Evolutionary conservation across 1,139 yeast genomes (phyloP).

Genomic region (Nakaseomyces kungkrabaensis): DNA sequence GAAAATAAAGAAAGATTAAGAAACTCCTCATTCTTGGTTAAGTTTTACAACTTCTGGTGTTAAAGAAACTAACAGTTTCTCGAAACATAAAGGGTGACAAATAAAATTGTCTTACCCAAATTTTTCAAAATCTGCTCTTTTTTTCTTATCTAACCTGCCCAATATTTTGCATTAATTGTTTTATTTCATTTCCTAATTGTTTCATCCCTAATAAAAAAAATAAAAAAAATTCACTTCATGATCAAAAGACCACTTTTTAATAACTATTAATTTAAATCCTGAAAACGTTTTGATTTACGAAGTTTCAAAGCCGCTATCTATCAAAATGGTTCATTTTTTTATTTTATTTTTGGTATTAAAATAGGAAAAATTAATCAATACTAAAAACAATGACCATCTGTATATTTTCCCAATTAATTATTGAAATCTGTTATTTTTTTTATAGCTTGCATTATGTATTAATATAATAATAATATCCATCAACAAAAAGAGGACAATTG

Average conservation of each 20-base stretch:
- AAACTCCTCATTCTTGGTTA: slow-evolving; percentile 31
- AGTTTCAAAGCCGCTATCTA: no score
- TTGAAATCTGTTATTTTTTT: not conserved
- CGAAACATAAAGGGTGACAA: not conserved
- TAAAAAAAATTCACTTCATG: not conserved
- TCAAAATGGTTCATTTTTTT: no score
- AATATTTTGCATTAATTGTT: not conserved
- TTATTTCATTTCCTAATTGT: not conserved
- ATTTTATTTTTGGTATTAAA: no score
- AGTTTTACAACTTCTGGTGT: slow-evolving; percentile 41
- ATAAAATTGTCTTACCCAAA: not conserved
- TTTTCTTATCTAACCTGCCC: not conserved
- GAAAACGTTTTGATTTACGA: no score
- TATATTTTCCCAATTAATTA: not conserved
- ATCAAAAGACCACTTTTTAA: not conserved
- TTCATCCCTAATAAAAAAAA: not conserved
- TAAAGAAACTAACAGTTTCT: slow-evolving; percentile 15
- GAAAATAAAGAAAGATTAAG: slow-evolving; percentile 37
- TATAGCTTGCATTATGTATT: not conserved
- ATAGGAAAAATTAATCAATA: no score
- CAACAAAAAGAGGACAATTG: not conserved
- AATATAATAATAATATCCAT: not conserved
- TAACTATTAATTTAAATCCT: no score
- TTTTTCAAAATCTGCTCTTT: not conserved
- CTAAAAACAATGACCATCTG: no score